A percentile compares a stretch with the other conserved stretches of the same genome.
Conservation (phyloP, 495 filamentous ascomycete genomes). For the Daldinia decipiens region DNA sequence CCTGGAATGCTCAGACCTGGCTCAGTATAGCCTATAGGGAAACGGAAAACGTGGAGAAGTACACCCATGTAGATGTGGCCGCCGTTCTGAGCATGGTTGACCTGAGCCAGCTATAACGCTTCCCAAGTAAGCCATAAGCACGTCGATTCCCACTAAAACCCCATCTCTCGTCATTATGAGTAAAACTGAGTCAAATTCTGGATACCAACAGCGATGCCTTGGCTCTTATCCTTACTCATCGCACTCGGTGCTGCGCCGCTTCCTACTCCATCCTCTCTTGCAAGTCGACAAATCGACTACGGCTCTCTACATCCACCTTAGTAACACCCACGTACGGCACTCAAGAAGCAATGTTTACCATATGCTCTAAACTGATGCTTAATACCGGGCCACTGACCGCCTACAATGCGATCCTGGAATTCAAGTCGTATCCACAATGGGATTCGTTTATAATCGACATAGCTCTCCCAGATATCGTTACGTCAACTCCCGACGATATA, state of each 20-base stretch:
- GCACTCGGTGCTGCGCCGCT: neutral
- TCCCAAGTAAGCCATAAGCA: neutral
- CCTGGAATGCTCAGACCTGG: neutral
- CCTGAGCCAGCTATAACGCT: neutral
- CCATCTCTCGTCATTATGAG: neutral
- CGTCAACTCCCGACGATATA: slow-evolving; percentile 33
- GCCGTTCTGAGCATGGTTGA: neutral
- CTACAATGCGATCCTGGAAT: slow-evolving; percentile 40
- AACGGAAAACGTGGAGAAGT: neutral
- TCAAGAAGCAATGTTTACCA: slow-evolving; percentile 43
- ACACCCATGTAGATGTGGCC: neutral
- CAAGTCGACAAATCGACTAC: slow-evolving; percentile 19
- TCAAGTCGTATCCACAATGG: slow-evolving; percentile 40
- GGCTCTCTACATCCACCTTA: slow-evolving; percentile 23
- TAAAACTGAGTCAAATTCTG: neutral
- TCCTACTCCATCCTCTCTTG: neutral
- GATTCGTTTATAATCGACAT: slow-evolving; percentile 45
- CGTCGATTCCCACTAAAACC: neutral
- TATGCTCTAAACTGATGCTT: slow-evolving; percentile 43
- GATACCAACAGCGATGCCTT: neutral
- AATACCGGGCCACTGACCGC: slow-evolving; percentile 17
- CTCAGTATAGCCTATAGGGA: too few relatives aligned
- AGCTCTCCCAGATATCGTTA: slow-evolving; percentile 42
- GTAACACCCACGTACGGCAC: slow-evolving; percentile 46
- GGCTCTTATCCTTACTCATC: neutral